These are phyloP conservation scores for Alternaria dauci DNA, from an alignment of 2,329 filamentous ascomycete genomes.

Conservation along the genomic window DNA sequence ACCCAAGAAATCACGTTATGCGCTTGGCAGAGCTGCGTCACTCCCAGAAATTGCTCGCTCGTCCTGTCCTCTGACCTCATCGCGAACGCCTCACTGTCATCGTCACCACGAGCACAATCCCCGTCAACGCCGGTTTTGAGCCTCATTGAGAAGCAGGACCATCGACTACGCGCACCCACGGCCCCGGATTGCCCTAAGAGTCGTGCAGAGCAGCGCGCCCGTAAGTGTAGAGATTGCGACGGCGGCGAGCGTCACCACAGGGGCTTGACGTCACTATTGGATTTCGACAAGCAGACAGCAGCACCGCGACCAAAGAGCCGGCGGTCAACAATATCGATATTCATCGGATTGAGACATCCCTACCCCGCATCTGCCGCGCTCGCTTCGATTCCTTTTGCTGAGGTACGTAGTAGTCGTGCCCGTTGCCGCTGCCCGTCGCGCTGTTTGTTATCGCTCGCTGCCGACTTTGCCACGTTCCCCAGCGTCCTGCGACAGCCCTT, in stretches of 20 bases:
- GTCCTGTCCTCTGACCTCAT: constrained; percentile 49
- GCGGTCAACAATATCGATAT: constrained; percentile 24
- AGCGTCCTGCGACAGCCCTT: constrained; percentile 28
- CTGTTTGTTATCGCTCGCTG: constrained; percentile 24
- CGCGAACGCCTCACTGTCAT: constrained; percentile 48
- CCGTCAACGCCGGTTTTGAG: constrained; percentile 37
- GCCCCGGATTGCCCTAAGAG: constrained; percentile 17
- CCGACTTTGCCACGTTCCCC: constrained; percentile 33
- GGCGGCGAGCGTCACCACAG: constrained; percentile 29
- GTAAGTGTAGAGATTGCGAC: constrained; percentile 17
- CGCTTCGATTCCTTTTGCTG: constrained; percentile 23
- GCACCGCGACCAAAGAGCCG: constrained; percentile 29
- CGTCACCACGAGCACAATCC: constrained; percentile 40
- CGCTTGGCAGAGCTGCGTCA: constrained; percentile 41
- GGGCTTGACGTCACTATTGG: constrained; percentile 43
- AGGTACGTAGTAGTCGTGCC: constrained; percentile 44
- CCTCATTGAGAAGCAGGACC: constrained; percentile 35
- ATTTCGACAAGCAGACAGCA: constrained; percentile 30
- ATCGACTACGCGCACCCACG: constrained; percentile 17
- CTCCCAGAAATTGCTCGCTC: constrained; percentile 45
- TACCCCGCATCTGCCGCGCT: constrained; percentile 41
- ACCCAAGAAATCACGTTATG: constrained; percentile 39
- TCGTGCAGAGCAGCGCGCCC: not conserved
- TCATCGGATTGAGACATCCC: constrained; percentile 23
- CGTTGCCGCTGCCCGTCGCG: constrained; percentile 23